phyloP scores from a whole-genome alignment of 257 asterid species.

The Vinca minor region DNA sequence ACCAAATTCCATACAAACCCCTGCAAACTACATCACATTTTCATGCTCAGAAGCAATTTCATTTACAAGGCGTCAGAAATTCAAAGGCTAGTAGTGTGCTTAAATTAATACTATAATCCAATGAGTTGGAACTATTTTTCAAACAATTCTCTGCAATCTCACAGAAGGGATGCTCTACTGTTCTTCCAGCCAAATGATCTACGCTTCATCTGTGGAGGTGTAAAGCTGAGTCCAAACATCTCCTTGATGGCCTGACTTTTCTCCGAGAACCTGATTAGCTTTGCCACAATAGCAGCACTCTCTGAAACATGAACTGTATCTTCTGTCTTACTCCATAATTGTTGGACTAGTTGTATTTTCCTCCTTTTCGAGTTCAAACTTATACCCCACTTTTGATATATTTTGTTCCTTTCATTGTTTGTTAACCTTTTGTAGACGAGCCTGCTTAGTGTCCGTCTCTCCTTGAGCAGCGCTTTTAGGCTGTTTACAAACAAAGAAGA shows the following conservation, averaged over 20 bases:
- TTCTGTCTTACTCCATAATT: constrained; percentile 28
- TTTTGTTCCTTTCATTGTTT: constrained; percentile 26
- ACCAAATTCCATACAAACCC: not conserved
- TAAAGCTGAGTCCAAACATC: constrained; percentile 51
- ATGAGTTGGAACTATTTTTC: constrained; percentile 5
- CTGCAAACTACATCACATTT: not conserved
- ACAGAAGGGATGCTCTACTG: constrained; percentile 26
- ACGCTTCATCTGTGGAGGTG: constrained; percentile 28
- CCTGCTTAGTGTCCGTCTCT: constrained; percentile 36
- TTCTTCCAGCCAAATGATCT: constrained; percentile 45
- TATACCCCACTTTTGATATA: constrained; percentile 43
- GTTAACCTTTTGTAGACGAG: constrained; percentile 31
- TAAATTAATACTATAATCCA: constrained; percentile 11
- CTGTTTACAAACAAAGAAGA: constrained; percentile 16
- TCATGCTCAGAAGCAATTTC: not conserved
- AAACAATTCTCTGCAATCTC: constrained; percentile 11
- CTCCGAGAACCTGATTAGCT: constrained; percentile 38
- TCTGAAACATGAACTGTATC: constrained; percentile 26
- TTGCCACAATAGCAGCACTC: constrained; percentile 41
- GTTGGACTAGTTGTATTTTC: constrained; percentile 29
- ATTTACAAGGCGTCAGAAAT: not conserved
- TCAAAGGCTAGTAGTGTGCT: not conserved
- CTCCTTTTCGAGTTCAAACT: constrained; percentile 35
- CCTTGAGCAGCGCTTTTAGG: constrained; percentile 33
- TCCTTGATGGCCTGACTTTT: constrained; percentile 38